Percentiles rank a stretch among this genome's conserved stretches.
Conservation (phyloP, 305 asterid species). For the Fraxinus sp. region DNA sequence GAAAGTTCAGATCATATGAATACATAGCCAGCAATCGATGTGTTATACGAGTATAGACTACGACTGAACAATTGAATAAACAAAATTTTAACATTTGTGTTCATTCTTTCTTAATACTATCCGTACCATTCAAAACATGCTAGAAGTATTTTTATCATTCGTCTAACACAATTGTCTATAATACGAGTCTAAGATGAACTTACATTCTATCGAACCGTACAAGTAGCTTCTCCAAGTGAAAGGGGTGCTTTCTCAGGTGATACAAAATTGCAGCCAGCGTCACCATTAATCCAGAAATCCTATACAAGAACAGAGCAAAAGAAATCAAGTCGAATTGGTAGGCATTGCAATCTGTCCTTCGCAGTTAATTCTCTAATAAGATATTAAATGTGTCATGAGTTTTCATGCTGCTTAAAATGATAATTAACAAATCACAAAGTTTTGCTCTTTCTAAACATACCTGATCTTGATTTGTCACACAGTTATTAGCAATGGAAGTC, state of each 20-base stretch:
- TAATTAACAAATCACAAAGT: not conserved
- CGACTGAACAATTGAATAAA: not conserved
- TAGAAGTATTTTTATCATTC: not conserved
- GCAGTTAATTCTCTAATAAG: not conserved
- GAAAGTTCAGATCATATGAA: not conserved
- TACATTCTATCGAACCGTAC: slow-evolving; percentile 13
- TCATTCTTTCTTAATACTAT: too few relatives aligned
- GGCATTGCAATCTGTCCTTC: not conserved
- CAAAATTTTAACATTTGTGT: not conserved
- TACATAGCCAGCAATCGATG: not conserved
- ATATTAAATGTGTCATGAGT: not conserved
- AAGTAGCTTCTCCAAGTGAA: slow-evolving; percentile 60
- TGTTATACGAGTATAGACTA: not conserved
- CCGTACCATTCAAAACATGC: not conserved
- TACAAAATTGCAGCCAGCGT: slow-evolving; percentile 57
- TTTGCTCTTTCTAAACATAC: not conserved
- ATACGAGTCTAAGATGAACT: slow-evolving; percentile 6
- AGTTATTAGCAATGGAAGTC: not conserved
- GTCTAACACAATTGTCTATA: not conserved
- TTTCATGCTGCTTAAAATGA: not conserved
- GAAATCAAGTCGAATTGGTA: not conserved
- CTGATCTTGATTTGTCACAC: not conserved
- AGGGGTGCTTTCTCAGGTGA: slow-evolving; percentile 55
- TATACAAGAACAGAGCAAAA: slow-evolving; percentile 9
- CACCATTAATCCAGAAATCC: slow-evolving; percentile 76